Percentiles rank a stretch among this genome's conserved stretches.
Evolutionary conservation across 208 protist species (phyloP).

Genomic region (Trypanosomatidae sp.): DNA sequence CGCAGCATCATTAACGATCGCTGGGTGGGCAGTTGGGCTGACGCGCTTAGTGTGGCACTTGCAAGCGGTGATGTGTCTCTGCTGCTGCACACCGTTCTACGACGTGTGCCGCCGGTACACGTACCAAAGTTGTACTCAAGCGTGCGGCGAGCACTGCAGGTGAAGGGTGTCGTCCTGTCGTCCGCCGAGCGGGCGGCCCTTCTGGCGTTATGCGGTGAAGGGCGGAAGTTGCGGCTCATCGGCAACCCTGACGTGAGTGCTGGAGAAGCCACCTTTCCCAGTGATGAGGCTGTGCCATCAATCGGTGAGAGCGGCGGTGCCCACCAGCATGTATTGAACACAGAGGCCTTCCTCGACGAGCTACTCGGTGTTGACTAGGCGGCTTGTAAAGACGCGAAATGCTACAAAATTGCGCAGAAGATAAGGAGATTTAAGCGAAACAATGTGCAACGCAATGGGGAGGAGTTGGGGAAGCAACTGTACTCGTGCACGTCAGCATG

Average conservation of each 20-base stretch:
- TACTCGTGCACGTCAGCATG: neutral
- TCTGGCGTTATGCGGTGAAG: constrained; percentile 10
- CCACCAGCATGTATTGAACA: neutral
- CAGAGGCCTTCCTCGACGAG: constrained; percentile 28
- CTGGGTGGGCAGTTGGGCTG: constrained; percentile 65
- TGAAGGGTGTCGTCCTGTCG: constrained; percentile 21
- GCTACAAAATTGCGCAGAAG: neutral
- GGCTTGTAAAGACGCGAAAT: neutral
- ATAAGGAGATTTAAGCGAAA: neutral
- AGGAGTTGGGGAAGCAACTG: neutral
- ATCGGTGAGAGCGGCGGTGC: neutral
- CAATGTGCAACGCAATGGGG: neutral
- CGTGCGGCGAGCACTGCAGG: constrained; percentile 9
- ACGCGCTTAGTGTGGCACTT: constrained; percentile 53
- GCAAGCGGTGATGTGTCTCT: constrained; percentile 38
- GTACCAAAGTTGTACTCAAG: constrained; percentile 31
- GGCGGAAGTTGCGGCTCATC: neutral
- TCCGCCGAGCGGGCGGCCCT: constrained; percentile 37
- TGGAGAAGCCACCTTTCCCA: neutral
- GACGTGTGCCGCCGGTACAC: constrained; percentile 32
- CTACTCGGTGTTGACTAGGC: constrained; percentile 28
- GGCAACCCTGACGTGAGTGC: neutral
- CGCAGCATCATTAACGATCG: constrained; percentile 46
- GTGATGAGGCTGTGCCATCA: neutral
- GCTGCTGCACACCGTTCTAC: constrained; percentile 30